Percentiles rank a stretch among this genome's conserved stretches.
Conservation (phyloP, 2,329 filamentous ascomycete species). For the Colletotrichum eleusines region DNA sequence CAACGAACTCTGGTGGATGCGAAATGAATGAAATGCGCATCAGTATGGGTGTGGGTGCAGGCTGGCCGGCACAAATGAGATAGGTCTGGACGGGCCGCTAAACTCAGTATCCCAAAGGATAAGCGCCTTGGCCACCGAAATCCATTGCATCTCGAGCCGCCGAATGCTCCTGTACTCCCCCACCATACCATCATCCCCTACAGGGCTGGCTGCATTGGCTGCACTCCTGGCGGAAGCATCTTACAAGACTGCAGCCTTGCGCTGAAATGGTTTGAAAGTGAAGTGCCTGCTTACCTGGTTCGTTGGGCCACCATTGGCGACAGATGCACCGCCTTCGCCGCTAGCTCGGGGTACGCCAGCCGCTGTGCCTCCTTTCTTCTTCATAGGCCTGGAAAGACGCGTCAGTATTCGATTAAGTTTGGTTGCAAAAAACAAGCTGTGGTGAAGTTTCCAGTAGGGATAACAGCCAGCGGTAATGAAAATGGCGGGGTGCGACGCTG, state of each 20-base stretch:
- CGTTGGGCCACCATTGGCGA: slow-evolving; percentile 65
- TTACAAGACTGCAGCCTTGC: slow-evolving; percentile 8
- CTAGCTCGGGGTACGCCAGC: slow-evolving; percentile 75
- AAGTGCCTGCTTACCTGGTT: slow-evolving; percentile 63
- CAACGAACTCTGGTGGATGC: slow-evolving; percentile 43
- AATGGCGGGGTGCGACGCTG: slow-evolving; percentile 24
- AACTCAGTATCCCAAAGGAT: slow-evolving; percentile 39
- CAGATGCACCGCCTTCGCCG: slow-evolving; percentile 73
- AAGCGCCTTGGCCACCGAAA: slow-evolving; percentile 30
- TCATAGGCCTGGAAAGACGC: slow-evolving; percentile 71
- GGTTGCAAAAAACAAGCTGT: neutral
- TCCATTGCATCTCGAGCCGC: slow-evolving; percentile 16
- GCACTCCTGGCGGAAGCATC: slow-evolving; percentile 1
- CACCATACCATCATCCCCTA: neutral
- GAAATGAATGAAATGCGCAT: slow-evolving; percentile 37
- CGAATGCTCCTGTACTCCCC: slow-evolving; percentile 7
- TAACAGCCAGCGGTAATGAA: slow-evolving; percentile 30
- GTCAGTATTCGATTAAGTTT: slow-evolving; percentile 13
- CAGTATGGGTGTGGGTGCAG: slow-evolving; percentile 15
- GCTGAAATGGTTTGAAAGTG: slow-evolving; percentile 2
- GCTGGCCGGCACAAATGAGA: slow-evolving; percentile 49
- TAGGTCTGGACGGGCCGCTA: slow-evolving; percentile 43
- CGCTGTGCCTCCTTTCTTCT: slow-evolving; percentile 77
- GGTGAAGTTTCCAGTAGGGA: slow-evolving; percentile 33
- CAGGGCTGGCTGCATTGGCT: neutral